Base-by-base conservation (phyloP, 1,139 yeast genomes). In the Wickerhamomyces sp. region DNA sequence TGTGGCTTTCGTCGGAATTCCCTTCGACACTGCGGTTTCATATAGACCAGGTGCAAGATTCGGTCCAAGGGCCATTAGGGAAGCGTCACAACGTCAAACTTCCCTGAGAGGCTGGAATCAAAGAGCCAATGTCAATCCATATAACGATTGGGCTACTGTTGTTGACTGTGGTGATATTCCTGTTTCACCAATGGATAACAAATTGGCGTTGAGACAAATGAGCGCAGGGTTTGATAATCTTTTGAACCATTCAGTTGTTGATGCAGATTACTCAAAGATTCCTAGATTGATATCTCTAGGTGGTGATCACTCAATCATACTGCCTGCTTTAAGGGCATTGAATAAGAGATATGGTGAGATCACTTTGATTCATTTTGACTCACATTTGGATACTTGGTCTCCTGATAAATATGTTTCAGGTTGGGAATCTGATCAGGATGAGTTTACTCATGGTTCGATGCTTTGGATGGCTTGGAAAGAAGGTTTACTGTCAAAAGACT, bases 111-210 rank as follows among this genome's bases (percentile, higher is more conserved):
- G 87, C 1, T 83, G 73, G 60, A 83, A 82, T 51, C 72, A 72
- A 42, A 61, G 88, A 30, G 87, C 88, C 4, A 71, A 66, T n/a
- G 33, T 62, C 37, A 49, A 49, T 30, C 53, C 53, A 18, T 83
- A 79, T 53, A 56, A 59, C 23, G 60, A 70, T 33, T 80, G 89
- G 87, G 88, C 89, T 16, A 68, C 61, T 32, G 61, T 83, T 14
- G 47, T 81, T 18, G 93, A 83, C 58, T 83, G 93, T 61, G 87
- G 86, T n/a, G 93, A 83, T 57, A 74, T 83, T 33, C 89, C 91
- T 2, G 76, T 81, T 14, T 69, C 87, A 2, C 91, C 91, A 13
- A 76, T 82, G 78, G 91, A 83, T 54, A 82, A 81, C 52, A 50
- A 59, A 15, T 59, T 83, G 42, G 91, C 89, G 0, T 68, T 81